Evolutionary conservation across 2,329 filamentous ascomycete species (phyloP).

Genomic region (Paracoccidioides brasiliensis): DNA sequence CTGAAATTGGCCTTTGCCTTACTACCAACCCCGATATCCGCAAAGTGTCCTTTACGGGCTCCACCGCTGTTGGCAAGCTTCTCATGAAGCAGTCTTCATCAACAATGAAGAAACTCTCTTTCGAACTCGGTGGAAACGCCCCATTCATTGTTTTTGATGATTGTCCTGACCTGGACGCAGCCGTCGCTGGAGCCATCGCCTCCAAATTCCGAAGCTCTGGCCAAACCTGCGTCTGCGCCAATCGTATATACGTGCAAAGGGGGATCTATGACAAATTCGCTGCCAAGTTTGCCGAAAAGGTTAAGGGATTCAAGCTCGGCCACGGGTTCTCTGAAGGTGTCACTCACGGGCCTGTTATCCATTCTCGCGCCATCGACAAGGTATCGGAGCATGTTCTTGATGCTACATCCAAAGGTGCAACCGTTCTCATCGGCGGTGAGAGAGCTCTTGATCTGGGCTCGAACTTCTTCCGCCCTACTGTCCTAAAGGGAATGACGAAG

Average conservation of each 20-base stretch:
- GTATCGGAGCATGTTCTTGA: constrained; percentile 70
- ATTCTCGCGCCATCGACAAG: constrained; percentile 67
- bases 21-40: constrained; percentile 65
- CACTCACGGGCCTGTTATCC: constrained; percentile 46
- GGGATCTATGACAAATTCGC: constrained; percentile 43
- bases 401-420: constrained; percentile 63
- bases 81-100: constrained; percentile 81
- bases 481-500: constrained; percentile 71
- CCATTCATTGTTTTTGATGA: constrained; percentile 97
- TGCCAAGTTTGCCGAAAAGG: constrained; percentile 40
- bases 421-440: constrained; percentile 62
- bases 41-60: constrained; percentile 90
- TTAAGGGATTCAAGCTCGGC: constrained; percentile 38
- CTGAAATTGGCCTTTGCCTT: constrained; percentile 61
- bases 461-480: constrained; percentile 84
- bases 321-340: constrained; percentile 33
- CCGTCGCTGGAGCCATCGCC: constrained; percentile 67
- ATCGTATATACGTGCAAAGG: constrained; percentile 41
- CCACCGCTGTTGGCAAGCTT: constrained; percentile 52
- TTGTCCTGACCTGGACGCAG: constrained; percentile 64
- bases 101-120: constrained; percentile 74
- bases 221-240: constrained; percentile 85
- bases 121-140: constrained; percentile 89
- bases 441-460: constrained; percentile 58
- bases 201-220: constrained; percentile 91